Percentiles rank a stretch among this genome's conserved stretches.
Conservation (phyloP, 2,329 filamentous ascomycete species). For the Chaetomiaceae sp. region DNA sequence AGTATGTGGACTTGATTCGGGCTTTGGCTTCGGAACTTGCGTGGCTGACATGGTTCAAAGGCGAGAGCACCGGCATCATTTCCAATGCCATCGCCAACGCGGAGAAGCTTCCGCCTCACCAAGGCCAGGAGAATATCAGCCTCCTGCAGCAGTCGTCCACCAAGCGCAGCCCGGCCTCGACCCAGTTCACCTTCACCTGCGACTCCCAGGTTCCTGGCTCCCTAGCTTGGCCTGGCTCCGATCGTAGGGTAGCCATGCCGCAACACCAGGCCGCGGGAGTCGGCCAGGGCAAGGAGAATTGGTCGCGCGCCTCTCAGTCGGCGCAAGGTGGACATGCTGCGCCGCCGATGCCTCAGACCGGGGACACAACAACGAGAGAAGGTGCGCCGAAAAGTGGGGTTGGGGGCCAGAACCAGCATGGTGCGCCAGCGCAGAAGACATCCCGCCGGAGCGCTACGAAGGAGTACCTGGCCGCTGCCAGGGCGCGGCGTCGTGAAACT, state of each 20-base stretch:
- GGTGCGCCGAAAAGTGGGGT: not conserved
- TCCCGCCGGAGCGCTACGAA: conserved; percentile 63
- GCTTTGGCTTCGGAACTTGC: not conserved
- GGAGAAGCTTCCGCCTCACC: conserved; percentile 60
- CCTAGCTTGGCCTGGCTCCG: conserved; percentile 66
- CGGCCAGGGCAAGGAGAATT: conserved; percentile 18
- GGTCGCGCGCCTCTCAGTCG: conserved; percentile 15
- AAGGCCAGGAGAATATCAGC: conserved; percentile 73
- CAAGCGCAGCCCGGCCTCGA: conserved; percentile 64
- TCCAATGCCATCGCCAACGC: conserved; percentile 88
- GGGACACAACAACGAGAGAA: conserved; percentile 14
- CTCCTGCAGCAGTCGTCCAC: conserved; percentile 62
- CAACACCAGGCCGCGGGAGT: conserved; percentile 11
- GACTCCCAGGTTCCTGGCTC: conserved; percentile 82
- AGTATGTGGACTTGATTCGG: conserved; percentile 36
- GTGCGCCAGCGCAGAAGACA: conserved; percentile 44
- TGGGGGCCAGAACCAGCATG: conserved; percentile 10
- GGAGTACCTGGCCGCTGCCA: conserved; percentile 70
- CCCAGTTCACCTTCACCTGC: conserved; percentile 95
- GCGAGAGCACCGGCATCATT: conserved; percentile 70
- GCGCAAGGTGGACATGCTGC: conserved; percentile 16
- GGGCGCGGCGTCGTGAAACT: conserved; percentile 71
- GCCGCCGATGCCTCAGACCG: conserved; percentile 15
- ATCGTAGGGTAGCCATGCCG: conserved; percentile 26
- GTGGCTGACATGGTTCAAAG: conserved; percentile 23